These are phyloP conservation scores for Penicillium frequentans DNA, from an alignment of 2,329 filamentous ascomycete genomes.

Conservation along the genomic window DNA sequence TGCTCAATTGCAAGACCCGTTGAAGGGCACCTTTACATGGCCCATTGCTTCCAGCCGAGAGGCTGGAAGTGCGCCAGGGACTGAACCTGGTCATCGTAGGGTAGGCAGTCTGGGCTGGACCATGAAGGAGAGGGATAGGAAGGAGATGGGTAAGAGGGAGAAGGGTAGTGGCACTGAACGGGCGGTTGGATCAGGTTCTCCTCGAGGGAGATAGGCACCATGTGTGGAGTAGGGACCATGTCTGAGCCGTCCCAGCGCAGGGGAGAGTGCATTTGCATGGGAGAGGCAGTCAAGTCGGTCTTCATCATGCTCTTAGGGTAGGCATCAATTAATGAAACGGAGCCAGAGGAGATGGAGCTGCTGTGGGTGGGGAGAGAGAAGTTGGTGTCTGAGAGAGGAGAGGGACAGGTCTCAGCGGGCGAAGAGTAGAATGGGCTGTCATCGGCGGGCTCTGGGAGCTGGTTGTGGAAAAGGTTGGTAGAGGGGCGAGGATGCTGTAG, in stretches of 20 bases:
- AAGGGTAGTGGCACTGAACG: conserved; percentile 26
- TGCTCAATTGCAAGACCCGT: neutral
- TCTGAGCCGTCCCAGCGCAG: conserved; percentile 37
- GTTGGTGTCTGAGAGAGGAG: conserved; percentile 40
- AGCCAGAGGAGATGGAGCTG: conserved; percentile 35
- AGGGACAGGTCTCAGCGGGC: conserved; percentile 44
- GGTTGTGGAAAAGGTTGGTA: conserved; percentile 29
- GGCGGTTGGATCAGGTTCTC: conserved; percentile 37
- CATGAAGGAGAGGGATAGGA: conserved; percentile 23
- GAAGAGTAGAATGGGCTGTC: conserved; percentile 45
- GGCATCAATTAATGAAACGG: conserved; percentile 35
- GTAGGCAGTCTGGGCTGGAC: conserved; percentile 24
- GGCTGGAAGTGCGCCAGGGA: conserved; percentile 23
- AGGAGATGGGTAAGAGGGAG: conserved; percentile 20
- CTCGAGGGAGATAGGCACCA: conserved; percentile 36
- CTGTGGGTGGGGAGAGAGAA: conserved; percentile 33
- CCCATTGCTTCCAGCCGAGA: conserved; percentile 22
- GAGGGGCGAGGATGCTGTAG: conserved; percentile 28
- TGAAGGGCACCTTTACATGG: conserved; percentile 13
- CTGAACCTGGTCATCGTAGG: conserved; percentile 24
- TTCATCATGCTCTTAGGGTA: conserved; percentile 36
- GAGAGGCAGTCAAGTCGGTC: conserved; percentile 34
- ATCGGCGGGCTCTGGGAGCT: conserved; percentile 39
- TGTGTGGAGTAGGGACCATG: conserved; percentile 29
- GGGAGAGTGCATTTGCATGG: conserved; percentile 32